Conservation (phyloP, 768 basidiomycete species). For the Suillus americanus region DNA sequence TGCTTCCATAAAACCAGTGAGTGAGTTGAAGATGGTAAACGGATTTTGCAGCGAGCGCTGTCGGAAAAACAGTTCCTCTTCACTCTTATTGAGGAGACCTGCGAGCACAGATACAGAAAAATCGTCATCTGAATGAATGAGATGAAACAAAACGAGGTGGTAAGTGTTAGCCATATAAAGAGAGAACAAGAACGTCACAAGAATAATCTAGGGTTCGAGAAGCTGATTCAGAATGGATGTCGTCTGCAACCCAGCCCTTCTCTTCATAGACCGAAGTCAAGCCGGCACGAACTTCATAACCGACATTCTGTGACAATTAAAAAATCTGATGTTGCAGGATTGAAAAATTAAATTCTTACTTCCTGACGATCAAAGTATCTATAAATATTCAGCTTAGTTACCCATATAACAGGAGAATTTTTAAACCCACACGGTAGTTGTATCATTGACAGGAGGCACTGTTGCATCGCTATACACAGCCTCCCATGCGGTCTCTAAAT, state of each 20-base stretch:
- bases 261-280: constrained; percentile 65
- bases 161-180: neutral
- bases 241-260: constrained; percentile 76
- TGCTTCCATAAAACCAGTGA: constrained; percentile 82
- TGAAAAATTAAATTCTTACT: constrained; percentile 32
- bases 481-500: constrained; percentile 64
- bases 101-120: constrained; percentile 71
- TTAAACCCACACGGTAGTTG: constrained; percentile 44
- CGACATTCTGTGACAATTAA: constrained; percentile 48
- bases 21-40: constrained; percentile 63
- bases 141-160: neutral
- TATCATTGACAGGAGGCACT: constrained; percentile 58
- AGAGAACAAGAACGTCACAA: constrained; percentile 44
- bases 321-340: neutral
- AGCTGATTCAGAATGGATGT: constrained; percentile 76
- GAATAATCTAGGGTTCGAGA: constrained; percentile 80
- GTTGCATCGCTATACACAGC: constrained; percentile 76
- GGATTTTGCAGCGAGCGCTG: constrained; percentile 56
- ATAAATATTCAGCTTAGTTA: constrained; percentile 3
- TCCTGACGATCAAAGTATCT: constrained; percentile 77
- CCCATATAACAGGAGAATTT: neutral
- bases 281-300: constrained; percentile 81
- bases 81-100: constrained; percentile 46
- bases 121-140: constrained; percentile 60
- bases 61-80: constrained; percentile 49